Evolutionary conservation across 257 asterid genomes (phyloP).

Genomic region (Buddleja alternifolia): DNA sequence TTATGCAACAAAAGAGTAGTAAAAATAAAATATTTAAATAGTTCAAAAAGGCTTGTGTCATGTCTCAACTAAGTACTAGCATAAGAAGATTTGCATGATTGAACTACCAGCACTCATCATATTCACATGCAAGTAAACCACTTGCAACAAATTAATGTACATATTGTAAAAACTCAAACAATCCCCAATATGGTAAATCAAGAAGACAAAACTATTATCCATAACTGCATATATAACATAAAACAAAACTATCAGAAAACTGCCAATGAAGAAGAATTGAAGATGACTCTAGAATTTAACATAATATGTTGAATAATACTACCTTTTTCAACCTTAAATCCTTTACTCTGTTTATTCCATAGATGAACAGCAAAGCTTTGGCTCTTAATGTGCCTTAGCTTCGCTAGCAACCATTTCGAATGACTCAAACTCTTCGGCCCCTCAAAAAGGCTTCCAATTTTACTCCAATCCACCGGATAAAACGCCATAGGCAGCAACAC

Average conservation of each 20-base stretch:
- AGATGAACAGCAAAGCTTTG: slow-evolving; percentile 70
- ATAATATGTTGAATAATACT: slow-evolving; percentile 62
- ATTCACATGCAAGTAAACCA: slow-evolving; percentile 20
- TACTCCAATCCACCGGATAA: slow-evolving; percentile 86
- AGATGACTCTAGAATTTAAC: slow-evolving; percentile 47
- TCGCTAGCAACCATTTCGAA: slow-evolving; percentile 55
- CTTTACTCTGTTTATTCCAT: slow-evolving; percentile 85
- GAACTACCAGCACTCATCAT: slow-evolving; percentile 36
- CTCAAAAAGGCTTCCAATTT: slow-evolving; percentile 53
- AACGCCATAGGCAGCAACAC: slow-evolving; percentile 70
- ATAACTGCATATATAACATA: slow-evolving; percentile 8
- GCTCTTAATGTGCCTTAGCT: slow-evolving; percentile 52
- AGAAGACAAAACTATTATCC: slow-evolving; percentile 22
- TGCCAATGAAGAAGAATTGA: slow-evolving; percentile 39
- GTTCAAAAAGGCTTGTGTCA: no score
- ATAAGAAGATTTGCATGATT: slow-evolving; percentile 35
- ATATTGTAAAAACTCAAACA: not conserved
- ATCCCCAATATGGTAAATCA: not conserved
- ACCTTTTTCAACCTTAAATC: slow-evolving; percentile 58
- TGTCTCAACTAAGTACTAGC: slow-evolving; percentile 22
- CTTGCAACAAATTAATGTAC: not conserved
- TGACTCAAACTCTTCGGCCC: slow-evolving; percentile 52
- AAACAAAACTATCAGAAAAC: slow-evolving; percentile 6
- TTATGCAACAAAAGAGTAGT: no score
- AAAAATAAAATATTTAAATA: no score